phyloP scores from a whole-genome alignment of 2,329 filamentous ascomycete genomes.

The Sporothrix euskadiensis region DNA sequence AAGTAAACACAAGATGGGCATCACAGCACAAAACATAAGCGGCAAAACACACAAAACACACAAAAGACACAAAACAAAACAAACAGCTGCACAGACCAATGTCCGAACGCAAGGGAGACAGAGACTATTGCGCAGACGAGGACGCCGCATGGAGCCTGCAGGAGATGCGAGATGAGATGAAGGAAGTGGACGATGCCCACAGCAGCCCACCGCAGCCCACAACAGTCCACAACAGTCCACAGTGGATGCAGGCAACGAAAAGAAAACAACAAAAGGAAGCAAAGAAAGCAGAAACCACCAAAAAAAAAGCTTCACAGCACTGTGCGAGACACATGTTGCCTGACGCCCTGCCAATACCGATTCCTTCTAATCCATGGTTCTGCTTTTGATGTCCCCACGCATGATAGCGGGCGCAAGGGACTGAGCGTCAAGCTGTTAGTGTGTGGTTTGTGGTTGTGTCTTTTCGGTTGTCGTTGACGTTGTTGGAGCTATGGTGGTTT shows the following conservation, averaged over 20 bases:
- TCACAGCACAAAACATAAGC: not conserved
- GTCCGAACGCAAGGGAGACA: slow-evolving; percentile 20
- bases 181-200: not conserved
- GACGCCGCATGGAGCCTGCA: slow-evolving; percentile 1
- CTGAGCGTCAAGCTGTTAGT: not conserved
- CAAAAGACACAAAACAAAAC: not conserved
- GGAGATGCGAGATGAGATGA: not conserved
- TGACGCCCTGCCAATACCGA: slow-evolving; percentile 9
- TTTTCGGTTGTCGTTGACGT: slow-evolving; percentile 6
- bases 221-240: not conserved
- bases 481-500: not conserved
- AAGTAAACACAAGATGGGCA: slow-evolving; percentile 11
- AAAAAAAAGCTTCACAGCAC: not conserved
- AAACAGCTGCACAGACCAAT: slow-evolving; percentile 11
- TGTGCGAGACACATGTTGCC: not conserved
- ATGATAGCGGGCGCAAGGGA: slow-evolving; percentile 12
- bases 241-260: not conserved
- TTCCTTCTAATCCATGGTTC: slow-evolving; percentile 15
- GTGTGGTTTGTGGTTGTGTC: not conserved
- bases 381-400: slow-evolving; percentile 2
- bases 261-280: not conserved
- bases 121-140: not conserved
- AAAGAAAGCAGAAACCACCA: not conserved
- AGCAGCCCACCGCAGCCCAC: too few relatives aligned
- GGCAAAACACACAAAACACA: not conserved